Conservation (phyloP, 805 yeast genomes). For the Tetrapisispora nanseiensis region DNA sequence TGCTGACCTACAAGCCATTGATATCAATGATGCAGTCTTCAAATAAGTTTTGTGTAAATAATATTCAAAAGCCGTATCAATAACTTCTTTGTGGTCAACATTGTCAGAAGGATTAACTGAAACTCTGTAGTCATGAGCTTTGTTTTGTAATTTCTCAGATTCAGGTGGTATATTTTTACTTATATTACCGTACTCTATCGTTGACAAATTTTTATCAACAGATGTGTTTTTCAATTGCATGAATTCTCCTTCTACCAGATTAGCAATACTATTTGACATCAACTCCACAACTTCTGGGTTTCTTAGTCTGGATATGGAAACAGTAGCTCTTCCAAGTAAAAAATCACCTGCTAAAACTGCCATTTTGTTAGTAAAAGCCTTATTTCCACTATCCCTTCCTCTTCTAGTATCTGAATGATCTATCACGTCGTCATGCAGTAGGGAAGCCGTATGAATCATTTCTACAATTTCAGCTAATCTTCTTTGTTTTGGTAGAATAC, state of each 20-base stretch:
- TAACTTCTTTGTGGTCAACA: constrained; percentile 52
- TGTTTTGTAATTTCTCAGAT: constrained; percentile 7
- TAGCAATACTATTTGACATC: constrained; percentile 91
- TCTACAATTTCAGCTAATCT: constrained; percentile 95
- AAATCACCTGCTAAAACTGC: constrained; percentile 96
- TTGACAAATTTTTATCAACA: constrained; percentile 37
- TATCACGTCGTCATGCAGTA: constrained; percentile 94
- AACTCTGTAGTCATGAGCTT: constrained; percentile 29
- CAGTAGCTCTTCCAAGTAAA: constrained; percentile 89
- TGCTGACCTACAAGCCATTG: constrained; percentile 86
- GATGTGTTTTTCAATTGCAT: constrained; percentile 97
- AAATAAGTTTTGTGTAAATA: constrained; percentile 91
- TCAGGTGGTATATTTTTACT: constrained; percentile 37
- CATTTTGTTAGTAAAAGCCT: constrained; percentile 94
- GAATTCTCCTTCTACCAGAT: constrained; percentile 95
- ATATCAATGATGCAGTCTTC: constrained; percentile 89
- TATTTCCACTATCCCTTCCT: constrained; percentile 84
- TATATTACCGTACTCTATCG: constrained; percentile 22
- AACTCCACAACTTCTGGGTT: constrained; percentile 97
- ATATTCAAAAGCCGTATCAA: constrained; percentile 89
- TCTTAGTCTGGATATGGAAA: constrained; percentile 82
- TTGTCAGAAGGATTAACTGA: constrained; percentile 6
- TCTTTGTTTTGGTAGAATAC: constrained; percentile 89
- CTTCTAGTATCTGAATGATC: constrained; percentile 83
- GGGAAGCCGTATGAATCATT: constrained; percentile 94